Percentiles rank a stretch among this genome's conserved stretches.
Conservation (phyloP, 371 early-diverging fungal species). For the Apophysomyces trapeziformis region DNA sequence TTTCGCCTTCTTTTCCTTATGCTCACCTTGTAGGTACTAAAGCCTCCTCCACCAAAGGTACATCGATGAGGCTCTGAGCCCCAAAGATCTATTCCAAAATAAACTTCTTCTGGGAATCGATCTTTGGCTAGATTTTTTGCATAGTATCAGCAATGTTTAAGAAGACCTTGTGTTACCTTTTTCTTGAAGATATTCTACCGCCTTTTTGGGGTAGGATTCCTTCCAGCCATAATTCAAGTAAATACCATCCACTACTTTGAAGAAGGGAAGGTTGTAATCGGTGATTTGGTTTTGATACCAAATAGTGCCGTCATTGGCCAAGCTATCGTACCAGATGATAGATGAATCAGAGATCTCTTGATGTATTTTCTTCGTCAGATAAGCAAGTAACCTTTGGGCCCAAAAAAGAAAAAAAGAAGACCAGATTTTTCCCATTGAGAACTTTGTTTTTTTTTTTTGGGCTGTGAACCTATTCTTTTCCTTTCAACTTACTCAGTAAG, state of each 20-base stretch:
- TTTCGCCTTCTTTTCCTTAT: background rate
- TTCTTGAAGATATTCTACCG: slow-evolving; percentile 36
- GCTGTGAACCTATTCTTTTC: too few species aligned
- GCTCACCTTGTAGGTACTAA: slow-evolving; percentile 42
- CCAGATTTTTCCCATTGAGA: background rate
- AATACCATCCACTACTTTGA: slow-evolving; percentile 58
- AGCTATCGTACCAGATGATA: slow-evolving; percentile 67
- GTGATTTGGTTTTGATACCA: slow-evolving; percentile 65
- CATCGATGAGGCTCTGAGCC: slow-evolving; percentile 40
- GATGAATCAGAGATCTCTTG: slow-evolving; percentile 48
- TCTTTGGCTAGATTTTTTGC: background rate
- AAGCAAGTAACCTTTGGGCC: slow-evolving; percentile 38
- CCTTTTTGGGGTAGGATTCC: slow-evolving; percentile 32
- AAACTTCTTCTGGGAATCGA: slow-evolving; percentile 44
- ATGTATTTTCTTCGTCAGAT: slow-evolving; percentile 54
- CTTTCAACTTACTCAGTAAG: slow-evolving; percentile 29
- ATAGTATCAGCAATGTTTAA: background rate
- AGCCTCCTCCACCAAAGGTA: slow-evolving; percentile 68
- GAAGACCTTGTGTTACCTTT: slow-evolving; percentile 18
- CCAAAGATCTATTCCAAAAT: slow-evolving; percentile 71
- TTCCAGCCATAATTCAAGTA: slow-evolving; percentile 71
- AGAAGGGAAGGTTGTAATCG: slow-evolving; percentile 49
- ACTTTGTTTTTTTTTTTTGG: too few species aligned
- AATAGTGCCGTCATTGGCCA: slow-evolving; percentile 51
- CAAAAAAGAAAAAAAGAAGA: background rate